Percentiles rank a stretch among this genome's conserved stretches.
phyloP scores from a whole-genome alignment of 179 eudicot species.

The Monotropa hypopitys region DNA sequence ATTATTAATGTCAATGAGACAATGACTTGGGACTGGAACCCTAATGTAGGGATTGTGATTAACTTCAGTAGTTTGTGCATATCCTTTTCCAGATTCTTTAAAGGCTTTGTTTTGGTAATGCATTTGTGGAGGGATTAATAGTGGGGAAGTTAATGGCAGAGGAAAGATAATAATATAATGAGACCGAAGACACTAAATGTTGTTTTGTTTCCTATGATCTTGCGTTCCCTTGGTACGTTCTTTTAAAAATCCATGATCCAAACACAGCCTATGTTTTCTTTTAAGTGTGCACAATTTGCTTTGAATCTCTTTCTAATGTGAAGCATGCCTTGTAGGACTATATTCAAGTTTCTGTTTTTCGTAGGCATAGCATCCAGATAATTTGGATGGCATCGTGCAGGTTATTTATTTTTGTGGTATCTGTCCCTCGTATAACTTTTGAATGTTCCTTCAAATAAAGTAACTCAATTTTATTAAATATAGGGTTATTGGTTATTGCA shows the following conservation, averaged over 20 bases:
- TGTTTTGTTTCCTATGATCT: no score
- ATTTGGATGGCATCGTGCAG: not conserved
- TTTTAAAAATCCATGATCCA: not conserved
- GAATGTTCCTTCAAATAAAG: not conserved
- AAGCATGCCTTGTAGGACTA: not conserved
- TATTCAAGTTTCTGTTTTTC: not conserved
- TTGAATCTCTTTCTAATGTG: no score
- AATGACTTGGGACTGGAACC: not conserved
- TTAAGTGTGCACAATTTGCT: not conserved
- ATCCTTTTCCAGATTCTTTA: not conserved
- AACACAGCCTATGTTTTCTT: not conserved
- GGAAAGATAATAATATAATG: no score
- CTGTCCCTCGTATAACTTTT: no score
- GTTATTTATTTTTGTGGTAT: not conserved
- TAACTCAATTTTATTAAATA: not conserved
- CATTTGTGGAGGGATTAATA: not conserved
- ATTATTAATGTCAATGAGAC: not conserved
- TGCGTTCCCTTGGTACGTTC: not conserved
- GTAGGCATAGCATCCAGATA: not conserved
- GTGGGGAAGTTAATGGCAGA: no score
- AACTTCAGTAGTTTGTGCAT: not conserved
- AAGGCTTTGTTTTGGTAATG: not conserved
- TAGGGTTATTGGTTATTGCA: not conserved
- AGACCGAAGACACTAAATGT: no score
- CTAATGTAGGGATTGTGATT: not conserved